Base-by-base conservation (phyloP, 1,284 basidiomycete genomes). In the Sparassis latifolia region DNA sequence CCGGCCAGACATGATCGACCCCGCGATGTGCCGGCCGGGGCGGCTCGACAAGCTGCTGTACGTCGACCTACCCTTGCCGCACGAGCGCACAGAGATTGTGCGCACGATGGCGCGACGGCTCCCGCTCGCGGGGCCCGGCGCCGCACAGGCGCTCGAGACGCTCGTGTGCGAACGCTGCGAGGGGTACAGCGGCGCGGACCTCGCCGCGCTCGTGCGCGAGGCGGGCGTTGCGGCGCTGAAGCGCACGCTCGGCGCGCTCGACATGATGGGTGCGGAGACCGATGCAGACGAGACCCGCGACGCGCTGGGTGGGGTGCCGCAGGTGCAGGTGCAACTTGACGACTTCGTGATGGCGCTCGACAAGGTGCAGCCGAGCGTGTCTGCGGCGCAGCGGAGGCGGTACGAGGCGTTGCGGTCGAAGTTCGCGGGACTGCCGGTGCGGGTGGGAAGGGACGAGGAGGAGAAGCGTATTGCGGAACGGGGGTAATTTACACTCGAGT, bases 1-100 rank as follows among this genome's bases (percentile, higher is more conserved):
- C 69, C 78, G 96, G n/a, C 96, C 96, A 0, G 96, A 98, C 71
- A 97, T 98, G 84, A 94, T 98, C 56, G 96, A 98, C 65, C 96
- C 96, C 0, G 96, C 96, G 3, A 97, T 98, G 95, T 92, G 94
- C 50, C 87, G 95, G 12, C 96, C 96, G 0, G 96, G 96, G 0
- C 82, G 96, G 2, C 79, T 99, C 10, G 96, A 99, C 74, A 98
- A 97, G 69, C 78, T 98, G 5, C 79, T 99, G 31, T 99, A 97
- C 64, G 95, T 99, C 58, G 96, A 98, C 66, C 75, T 98, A 1
- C 96, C 96, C 1, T 73, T 76, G 0, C 58, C 85, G 0, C 66
- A 74, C 10, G 96, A 97, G 69, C 81, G 96, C 9, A 79, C 80
- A 4, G 95, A 98, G 66, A 96, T 99, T 55, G 72, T 91, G 47